Percentiles rank a stretch among this genome's conserved stretches.
phyloP scores from a whole-genome alignment of 2,329 filamentous ascomycete genomes.

The Hymenoscyphus fructigenus region DNA sequence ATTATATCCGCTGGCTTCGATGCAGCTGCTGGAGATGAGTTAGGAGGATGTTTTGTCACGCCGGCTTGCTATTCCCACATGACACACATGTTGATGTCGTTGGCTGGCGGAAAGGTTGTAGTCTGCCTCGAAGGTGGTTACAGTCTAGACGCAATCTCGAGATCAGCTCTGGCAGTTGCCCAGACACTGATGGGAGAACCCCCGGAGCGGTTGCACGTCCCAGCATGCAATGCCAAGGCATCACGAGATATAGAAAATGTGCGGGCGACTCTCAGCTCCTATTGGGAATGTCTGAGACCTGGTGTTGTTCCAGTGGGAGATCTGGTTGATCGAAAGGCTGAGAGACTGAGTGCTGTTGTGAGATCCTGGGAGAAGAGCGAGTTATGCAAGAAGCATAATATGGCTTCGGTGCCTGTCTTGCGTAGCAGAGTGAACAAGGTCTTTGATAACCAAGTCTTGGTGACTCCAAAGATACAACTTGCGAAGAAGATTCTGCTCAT shows the following conservation, averaged over 20 bases:
- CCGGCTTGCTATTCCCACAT: constrained; percentile 94
- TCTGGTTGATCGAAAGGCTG: constrained; percentile 51
- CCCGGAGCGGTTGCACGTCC: constrained; percentile 61
- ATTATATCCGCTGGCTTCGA: constrained; percentile 97
- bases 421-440: constrained; percentile 69
- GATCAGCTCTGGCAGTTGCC: constrained; percentile 87
- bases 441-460: constrained; percentile 83
- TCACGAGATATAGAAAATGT: constrained; percentile 57
- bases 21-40: constrained; percentile 86
- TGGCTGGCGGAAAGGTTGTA: constrained; percentile 84
- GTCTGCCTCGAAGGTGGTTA: constrained; percentile 96
- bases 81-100: constrained; percentile 98
- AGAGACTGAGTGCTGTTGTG: constrained; percentile 76
- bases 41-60: constrained; percentile 90
- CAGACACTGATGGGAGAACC: constrained; percentile 94
- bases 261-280: constrained; percentile 61
- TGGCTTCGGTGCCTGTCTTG: constrained; percentile 79
- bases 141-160: constrained; percentile 88
- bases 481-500: constrained; percentile 74
- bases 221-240: constrained; percentile 58
- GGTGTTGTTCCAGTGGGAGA: constrained; percentile 56
- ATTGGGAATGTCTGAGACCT: constrained; percentile 87
- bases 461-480: constrained; percentile 68
- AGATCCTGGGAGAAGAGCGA: constrained; percentile 72
- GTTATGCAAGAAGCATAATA: constrained; percentile 69